Base-by-base conservation (phyloP, 2,329 filamentous ascomycete species). In the Ophiostoma sp. region DNA sequence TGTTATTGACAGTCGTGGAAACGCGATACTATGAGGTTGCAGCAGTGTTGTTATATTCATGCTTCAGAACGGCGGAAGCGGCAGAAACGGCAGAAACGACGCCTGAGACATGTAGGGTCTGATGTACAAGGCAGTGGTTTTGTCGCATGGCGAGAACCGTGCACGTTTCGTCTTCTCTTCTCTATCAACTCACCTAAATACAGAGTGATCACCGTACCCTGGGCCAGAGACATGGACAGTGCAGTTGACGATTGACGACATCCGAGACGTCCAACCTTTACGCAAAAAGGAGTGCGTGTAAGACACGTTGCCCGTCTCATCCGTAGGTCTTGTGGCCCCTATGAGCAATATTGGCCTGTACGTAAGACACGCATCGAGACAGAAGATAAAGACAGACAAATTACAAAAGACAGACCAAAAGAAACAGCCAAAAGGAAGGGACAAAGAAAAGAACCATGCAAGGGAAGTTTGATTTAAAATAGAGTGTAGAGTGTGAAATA, bases 61-160 rank as follows among this genome's bases (percentile, higher is more conserved):
- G 55, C 55, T 60, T 60, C 55, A 60, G 5, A 60, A 4, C 55
- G 27, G 38, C 55, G 38, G 55, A 60, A 60, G 38, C 55, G 55
- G 38, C 55, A 27, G 27, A 12, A 60, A 14, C 55, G 27, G 38
- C 55, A 60, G 55, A 60, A 60, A 60, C 55, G 55, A 60, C 55
- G 27, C 38, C 27, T 60, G 55, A 60, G 55, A 60, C 55, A 60
- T 5, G 12, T 14, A 60, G 55, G 27, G 55, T 60, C 55, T 60
- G 55, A 60, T 60, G 55, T 38, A 60, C 27, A 14, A 60, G 27
- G 6, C 55, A 60, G 12, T 36, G 55, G 55, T 60, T 55, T 55
- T 60, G 27, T 38, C 55, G 55, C 55, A 60, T 38, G 5, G 55
- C 55, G 55, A 60, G 55, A 60, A 60, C 55, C 55, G 55, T 60